Percentiles rank a stretch among this genome's conserved stretches.
These are phyloP conservation scores for Sparassis latifolia DNA, from an alignment of 1,284 basidiomycete genomes.

Conservation along the genomic window DNA sequence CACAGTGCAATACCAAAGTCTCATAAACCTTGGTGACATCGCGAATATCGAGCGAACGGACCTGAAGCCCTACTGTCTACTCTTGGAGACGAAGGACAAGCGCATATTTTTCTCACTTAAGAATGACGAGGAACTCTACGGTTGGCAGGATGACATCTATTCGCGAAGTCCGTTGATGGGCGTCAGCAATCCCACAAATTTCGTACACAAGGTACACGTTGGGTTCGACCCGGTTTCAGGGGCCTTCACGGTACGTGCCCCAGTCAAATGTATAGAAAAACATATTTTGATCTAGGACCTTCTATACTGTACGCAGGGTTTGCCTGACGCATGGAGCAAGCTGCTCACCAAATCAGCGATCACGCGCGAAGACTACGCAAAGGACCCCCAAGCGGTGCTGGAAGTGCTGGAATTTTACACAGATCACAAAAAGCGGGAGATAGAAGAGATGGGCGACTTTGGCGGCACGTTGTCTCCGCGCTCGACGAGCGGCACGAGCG, in stretches of 20 bases:
- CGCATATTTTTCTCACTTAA: constrained; percentile 79
- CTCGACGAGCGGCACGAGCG: constrained; percentile 4
- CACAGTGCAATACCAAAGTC: constrained; percentile 55
- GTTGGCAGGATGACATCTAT: constrained; percentile 97
- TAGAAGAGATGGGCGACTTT: constrained; percentile 54
- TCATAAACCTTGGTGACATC: constrained; percentile 75
- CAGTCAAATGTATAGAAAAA: constrained; percentile 5
- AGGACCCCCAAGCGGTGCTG: constrained; percentile 94
- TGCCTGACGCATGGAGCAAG: constrained; percentile 96
- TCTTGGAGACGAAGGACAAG: constrained; percentile 81
- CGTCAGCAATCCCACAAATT: constrained; percentile 92
- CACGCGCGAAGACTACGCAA: constrained; percentile 95
- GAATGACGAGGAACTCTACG: constrained; percentile 92
- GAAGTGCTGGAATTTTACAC: constrained; percentile 99
- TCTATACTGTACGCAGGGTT: constrained; percentile 47
- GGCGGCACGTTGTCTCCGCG: constrained; percentile 1
- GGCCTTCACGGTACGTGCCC: constrained; percentile 74
- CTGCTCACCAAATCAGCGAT: constrained; percentile 95
- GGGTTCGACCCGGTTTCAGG: constrained; percentile 94
- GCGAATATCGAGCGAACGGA: constrained; percentile 87
- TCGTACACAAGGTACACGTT: constrained; percentile 97
- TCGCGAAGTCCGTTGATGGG: constrained; percentile 89
- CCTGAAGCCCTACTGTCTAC: constrained; percentile 86
- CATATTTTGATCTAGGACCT: not conserved
- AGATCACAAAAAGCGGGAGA: constrained; percentile 90